These are phyloP conservation scores for Candida sojae DNA, from an alignment of 1,139 yeast species.

Conservation along the genomic window DNA sequence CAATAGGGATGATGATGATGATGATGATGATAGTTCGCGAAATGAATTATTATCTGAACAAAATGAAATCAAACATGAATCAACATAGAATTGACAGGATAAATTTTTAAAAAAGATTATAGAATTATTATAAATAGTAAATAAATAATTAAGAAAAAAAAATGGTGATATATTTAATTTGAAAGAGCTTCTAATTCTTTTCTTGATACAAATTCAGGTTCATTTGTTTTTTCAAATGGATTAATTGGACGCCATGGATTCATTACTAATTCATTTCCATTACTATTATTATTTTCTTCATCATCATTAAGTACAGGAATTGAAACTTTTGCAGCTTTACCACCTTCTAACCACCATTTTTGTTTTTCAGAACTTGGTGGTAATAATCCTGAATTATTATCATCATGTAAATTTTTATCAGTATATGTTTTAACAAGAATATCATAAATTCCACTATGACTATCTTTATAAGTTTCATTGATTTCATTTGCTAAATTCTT, in stretches of 20 bases:
- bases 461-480: slow-evolving; percentile 55
- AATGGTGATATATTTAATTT: slow-evolving; percentile 1
- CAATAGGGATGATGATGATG: not conserved
- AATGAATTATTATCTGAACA: no score
- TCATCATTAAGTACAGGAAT: slow-evolving; percentile 43
- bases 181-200: slow-evolving; percentile 12
- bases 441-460: slow-evolving; percentile 45
- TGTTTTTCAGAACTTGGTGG: slow-evolving; percentile 82
- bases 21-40: not conserved
- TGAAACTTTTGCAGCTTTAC: slow-evolving; percentile 69
- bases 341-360: slow-evolving; percentile 93
- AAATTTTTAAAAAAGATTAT: not conserved
- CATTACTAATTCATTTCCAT: slow-evolving; percentile 34
- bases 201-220: slow-evolving; percentile 34
- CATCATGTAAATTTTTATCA: slow-evolving; percentile 17
- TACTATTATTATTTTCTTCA: not conserved
- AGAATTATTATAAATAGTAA: not conserved
- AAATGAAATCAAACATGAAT: no score
- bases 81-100: no score
- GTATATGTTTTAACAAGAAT: slow-evolving; percentile 28
- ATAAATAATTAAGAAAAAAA: not conserved
- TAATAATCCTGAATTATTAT: slow-evolving; percentile 53
- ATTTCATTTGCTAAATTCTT: slow-evolving; percentile 58
- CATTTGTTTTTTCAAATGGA: slow-evolving; percentile 57
- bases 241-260: slow-evolving; percentile 71